Evolutionary conservation across 805 yeast species (phyloP).

Genomic region (Cyberlindnera petersonii): DNA sequence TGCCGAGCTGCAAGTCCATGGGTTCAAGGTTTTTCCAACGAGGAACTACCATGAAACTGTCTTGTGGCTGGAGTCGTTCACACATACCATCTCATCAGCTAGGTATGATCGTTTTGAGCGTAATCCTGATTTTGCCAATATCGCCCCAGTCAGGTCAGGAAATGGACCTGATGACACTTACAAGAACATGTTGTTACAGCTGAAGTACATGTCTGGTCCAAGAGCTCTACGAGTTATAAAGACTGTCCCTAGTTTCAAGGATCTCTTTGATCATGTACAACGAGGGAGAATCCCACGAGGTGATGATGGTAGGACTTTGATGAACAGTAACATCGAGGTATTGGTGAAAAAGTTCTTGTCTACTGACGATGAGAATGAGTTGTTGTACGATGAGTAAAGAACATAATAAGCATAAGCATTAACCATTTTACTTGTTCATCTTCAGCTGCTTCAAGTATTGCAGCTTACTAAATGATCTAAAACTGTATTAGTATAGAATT

Average conservation of each 20-base stretch:
- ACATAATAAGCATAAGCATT: background rate
- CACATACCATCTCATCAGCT: conserved; percentile 50
- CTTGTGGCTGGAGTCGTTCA: conserved; percentile 52
- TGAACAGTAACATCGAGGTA: conserved; percentile 48
- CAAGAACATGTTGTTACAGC: conserved; percentile 48
- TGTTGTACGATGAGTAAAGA: conserved; percentile 13
- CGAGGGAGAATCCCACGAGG: conserved; percentile 38
- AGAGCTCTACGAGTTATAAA: conserved; percentile 44
- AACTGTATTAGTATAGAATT: conserved; percentile 10
- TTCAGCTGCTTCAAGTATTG: conserved; percentile 18
- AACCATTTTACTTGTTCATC: conserved; percentile 5
- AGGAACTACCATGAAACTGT: conserved; percentile 43
- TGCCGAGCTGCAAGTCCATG: conserved; percentile 43
- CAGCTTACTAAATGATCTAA: conserved; percentile 21
- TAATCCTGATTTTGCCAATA: conserved; percentile 49
- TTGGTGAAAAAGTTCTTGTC: conserved; percentile 46
- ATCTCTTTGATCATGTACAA: conserved; percentile 26
- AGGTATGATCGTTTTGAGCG: conserved; percentile 55
- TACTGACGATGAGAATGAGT: conserved; percentile 47
- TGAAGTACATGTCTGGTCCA: conserved; percentile 52
- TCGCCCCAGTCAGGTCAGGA: conserved; percentile 56
- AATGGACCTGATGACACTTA: conserved; percentile 43
- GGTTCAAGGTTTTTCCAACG: conserved; percentile 48
- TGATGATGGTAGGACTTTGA: conserved; percentile 40
- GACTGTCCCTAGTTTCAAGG: conserved; percentile 38